A percentile compares a stretch with the other conserved stretches of the same genome.
phyloP scores from a whole-genome alignment of 2,329 filamentous ascomycete species.

The Rutstroemia sp. region DNA sequence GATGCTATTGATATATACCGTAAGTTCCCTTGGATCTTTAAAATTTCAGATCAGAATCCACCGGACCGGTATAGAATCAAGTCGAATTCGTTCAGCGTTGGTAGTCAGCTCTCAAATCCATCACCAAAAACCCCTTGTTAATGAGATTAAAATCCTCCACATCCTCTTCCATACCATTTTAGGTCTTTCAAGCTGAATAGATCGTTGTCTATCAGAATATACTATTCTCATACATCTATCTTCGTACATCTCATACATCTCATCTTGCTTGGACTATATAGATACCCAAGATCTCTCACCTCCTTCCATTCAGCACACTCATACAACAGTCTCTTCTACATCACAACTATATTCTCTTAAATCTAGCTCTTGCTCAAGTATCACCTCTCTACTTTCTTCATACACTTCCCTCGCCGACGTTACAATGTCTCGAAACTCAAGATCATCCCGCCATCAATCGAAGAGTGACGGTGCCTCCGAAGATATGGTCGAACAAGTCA shows the following conservation, averaged over 20 bases:
- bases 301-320: background rate
- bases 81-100: background rate
- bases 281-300: background rate
- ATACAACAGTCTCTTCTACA: background rate
- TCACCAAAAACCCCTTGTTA: background rate
- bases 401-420: background rate
- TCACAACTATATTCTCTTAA: background rate
- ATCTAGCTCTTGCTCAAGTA: background rate
- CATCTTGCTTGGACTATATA: constrained; percentile 1
- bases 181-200: background rate
- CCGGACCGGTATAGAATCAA: background rate
- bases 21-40: background rate
- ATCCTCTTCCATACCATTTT: constrained; percentile 4
- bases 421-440: constrained; percentile 18
- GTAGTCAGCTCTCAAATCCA: constrained; percentile 9
- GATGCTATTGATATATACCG: background rate
- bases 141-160: background rate
- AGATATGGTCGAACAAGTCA: constrained; percentile 24
- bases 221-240: background rate
- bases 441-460: constrained; percentile 19
- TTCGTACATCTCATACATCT: background rate
- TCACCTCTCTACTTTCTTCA: background rate
- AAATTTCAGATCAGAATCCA: background rate
- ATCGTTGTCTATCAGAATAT: background rate
- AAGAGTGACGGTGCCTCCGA: constrained; percentile 16